Conservation (phyloP, 352 stramenopile species). For the Phytophthora quininea region DNA sequence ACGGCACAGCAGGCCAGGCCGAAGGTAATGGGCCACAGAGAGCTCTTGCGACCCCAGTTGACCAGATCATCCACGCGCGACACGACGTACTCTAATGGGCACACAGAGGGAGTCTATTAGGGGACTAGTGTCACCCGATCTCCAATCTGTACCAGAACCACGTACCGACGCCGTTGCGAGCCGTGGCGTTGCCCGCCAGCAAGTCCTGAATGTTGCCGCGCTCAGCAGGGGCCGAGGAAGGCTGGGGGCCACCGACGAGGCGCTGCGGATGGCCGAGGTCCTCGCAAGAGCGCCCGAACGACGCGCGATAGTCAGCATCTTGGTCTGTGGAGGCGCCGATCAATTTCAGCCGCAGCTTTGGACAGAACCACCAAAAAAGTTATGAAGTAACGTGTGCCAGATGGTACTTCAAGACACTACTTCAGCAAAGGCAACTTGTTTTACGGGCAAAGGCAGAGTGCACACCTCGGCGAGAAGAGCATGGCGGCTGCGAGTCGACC, state of each 20-base stretch:
- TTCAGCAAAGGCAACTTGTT: background rate
- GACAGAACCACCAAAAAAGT: conserved; percentile 30
- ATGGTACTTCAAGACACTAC: no score
- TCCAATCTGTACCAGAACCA: background rate
- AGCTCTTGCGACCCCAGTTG: conserved; percentile 98
- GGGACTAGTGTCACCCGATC: background rate
- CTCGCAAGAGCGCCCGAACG: conserved; percentile 39
- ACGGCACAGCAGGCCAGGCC: conserved; percentile 99
- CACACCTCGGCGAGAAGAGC: conserved; percentile 62
- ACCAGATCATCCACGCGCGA: conserved; percentile 98
- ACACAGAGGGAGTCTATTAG: background rate
- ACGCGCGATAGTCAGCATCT: conserved; percentile 49
- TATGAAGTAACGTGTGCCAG: no score
- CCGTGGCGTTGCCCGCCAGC: conserved; percentile 64
- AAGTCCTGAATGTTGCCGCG: conserved; percentile 79
- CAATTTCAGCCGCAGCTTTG: conserved; percentile 32
- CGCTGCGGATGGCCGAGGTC: conserved; percentile 27
- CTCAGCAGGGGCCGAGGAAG: conserved; percentile 27
- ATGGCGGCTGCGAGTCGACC: conserved; percentile 50
- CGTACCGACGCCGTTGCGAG: conserved; percentile 82
- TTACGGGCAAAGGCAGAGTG: conserved; percentile 57
- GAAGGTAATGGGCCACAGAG: conserved; percentile 99
- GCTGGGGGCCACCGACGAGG: conserved; percentile 26
- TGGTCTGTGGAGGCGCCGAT: conserved; percentile 8
- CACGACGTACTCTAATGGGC: conserved; percentile 94